Evolutionary conservation across 306 rosid species (phyloP).

Genomic region (Lathyrus sativus): DNA sequence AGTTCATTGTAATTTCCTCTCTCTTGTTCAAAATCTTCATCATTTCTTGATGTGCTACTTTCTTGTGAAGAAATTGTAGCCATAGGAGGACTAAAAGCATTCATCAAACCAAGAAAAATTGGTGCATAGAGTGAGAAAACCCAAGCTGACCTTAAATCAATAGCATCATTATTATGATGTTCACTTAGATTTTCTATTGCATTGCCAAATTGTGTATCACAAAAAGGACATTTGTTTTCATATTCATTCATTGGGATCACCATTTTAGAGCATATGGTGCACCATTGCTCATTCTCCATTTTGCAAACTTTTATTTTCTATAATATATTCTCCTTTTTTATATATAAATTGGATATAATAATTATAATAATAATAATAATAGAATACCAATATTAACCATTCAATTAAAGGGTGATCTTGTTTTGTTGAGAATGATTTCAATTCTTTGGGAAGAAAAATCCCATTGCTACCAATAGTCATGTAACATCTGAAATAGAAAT

Average conservation of each 20-base stretch:
- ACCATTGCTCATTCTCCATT: constrained; percentile 46
- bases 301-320: neutral
- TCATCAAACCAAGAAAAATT: constrained; percentile 47
- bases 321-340: neutral
- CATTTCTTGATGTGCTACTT: constrained; percentile 16
- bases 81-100: constrained; percentile 42
- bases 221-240: constrained; percentile 48
- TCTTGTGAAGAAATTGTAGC: constrained; percentile 35
- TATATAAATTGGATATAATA: neutral
- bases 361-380: constrained; percentile 2
- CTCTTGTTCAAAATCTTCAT: constrained; percentile 37
- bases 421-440: constrained; percentile 2
- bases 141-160: constrained; percentile 45
- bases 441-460: neutral
- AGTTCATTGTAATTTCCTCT: constrained; percentile 36
- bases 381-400: constrained; percentile 26
- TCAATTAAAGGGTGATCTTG: constrained; percentile 5
- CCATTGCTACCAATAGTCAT: constrained; percentile 14
- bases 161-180: constrained; percentile 30
- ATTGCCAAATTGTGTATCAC: constrained; percentile 42
- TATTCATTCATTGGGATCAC: constrained; percentile 42
- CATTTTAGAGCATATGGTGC: constrained; percentile 49
- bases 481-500: constrained; percentile 29
- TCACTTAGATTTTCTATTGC: constrained; percentile 38
- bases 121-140: constrained; percentile 49